Conservation (phyloP, 495 filamentous ascomycete genomes). For the Cercophora sp. region DNA sequence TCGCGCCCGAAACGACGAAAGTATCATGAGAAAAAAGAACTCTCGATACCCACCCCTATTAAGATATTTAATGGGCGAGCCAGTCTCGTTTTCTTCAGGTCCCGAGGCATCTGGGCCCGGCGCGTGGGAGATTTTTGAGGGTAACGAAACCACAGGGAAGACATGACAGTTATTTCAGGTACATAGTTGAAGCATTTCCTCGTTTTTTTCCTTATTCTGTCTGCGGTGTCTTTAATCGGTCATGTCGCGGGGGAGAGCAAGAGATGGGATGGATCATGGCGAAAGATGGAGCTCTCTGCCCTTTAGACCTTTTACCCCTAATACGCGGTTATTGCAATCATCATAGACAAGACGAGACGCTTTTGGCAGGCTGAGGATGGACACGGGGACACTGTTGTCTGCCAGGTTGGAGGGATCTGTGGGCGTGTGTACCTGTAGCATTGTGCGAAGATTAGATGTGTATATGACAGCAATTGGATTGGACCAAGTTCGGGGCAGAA, state of each 20-base stretch:
- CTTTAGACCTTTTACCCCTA: not conserved
- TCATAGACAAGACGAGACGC: constrained; percentile 2
- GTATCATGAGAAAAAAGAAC: no score
- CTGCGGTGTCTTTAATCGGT: not conserved
- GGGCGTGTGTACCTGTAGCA: constrained; percentile 1
- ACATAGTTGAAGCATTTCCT: constrained; percentile 2
- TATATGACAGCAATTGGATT: no score
- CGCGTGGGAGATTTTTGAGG: no score
- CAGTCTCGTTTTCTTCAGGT: not conserved
- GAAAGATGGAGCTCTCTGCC: not conserved
- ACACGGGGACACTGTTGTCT: not conserved
- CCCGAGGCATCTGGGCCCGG: no score
- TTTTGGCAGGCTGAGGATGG: no score
- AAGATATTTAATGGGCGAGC: not conserved
- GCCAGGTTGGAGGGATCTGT: no score
- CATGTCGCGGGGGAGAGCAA: not conserved
- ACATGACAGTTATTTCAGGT: constrained; percentile 4
- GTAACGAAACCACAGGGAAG: not conserved
- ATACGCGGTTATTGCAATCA: not conserved
- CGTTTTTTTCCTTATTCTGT: not conserved
- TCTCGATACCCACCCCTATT: not conserved
- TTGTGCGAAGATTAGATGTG: constrained; percentile 8
- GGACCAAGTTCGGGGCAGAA: no score
- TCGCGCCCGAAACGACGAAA: no score
- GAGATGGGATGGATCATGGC: not conserved